A percentile compares a stretch with the other conserved stretches of the same genome.
Conservation (phyloP, 2,329 filamentous ascomycete genomes). For the Colletotrichum acutatum region DNA sequence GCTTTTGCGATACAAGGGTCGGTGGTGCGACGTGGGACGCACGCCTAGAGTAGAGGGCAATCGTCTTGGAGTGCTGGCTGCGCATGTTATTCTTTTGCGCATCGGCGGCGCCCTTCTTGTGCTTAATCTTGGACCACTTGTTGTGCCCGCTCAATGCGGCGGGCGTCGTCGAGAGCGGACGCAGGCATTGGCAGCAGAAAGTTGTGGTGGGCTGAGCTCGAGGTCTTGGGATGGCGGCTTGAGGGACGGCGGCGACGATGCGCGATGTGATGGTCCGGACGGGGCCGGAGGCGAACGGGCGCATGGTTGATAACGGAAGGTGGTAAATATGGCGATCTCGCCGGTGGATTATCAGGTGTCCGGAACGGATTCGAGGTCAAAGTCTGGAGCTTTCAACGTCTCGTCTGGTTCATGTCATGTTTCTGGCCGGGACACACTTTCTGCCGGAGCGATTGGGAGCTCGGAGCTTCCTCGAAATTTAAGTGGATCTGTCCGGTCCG, state of each 20-base stretch:
- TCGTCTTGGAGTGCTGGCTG: conserved; percentile 74
- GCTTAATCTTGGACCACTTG: conserved; percentile 96
- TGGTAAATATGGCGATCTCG: not conserved
- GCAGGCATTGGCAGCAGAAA: conserved; percentile 60
- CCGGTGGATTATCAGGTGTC: not conserved
- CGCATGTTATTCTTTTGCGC: conserved; percentile 80
- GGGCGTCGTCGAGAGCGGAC: conserved; percentile 59
- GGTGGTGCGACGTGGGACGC: conserved; percentile 41
- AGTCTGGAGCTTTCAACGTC: not conserved
- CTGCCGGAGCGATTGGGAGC: conserved; percentile 1
- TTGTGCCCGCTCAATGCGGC: conserved; percentile 77
- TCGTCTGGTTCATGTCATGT: conserved; percentile 18
- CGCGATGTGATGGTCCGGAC: conserved; percentile 17
- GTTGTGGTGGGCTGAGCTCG: not conserved
- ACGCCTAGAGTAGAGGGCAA: conserved; percentile 82
- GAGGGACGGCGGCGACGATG: not conserved
- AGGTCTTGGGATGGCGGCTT: not conserved
- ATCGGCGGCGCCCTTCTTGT: conserved; percentile 92
- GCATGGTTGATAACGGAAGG: conserved; percentile 10
- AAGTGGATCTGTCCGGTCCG: conserved; percentile 5
- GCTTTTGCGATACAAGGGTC: not conserved
- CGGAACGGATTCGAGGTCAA: not conserved
- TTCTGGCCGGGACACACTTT: not conserved
- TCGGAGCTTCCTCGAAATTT: conserved; percentile 21
- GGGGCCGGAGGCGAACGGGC: conserved; percentile 11